These are phyloP conservation scores for Amanita rimosa DNA, from an alignment of 768 basidiomycete genomes.

Conservation along the genomic window DNA sequence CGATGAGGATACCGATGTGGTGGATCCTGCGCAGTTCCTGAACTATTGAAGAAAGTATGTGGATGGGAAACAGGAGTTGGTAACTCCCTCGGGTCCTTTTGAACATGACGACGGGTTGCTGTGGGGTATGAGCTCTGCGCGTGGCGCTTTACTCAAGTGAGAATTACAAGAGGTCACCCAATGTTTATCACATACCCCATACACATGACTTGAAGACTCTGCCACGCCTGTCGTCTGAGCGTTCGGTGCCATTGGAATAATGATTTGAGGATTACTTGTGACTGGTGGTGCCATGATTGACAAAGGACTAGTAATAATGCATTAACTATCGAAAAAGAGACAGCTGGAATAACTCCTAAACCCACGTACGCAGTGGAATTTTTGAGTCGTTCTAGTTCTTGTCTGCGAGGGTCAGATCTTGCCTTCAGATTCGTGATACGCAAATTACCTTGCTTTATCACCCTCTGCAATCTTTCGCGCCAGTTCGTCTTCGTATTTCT, in stretches of 20 bases:
- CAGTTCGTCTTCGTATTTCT: slow-evolving; percentile 15
- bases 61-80: neutral
- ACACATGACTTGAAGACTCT: neutral
- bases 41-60: neutral
- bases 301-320: neutral
- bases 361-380: neutral
- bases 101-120: neutral
- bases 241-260: neutral
- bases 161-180: neutral
- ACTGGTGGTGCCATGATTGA: neutral
- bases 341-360: neutral
- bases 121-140: neutral
- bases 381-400: slow-evolving; percentile 1
- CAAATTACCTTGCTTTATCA: slow-evolving; percentile 28
- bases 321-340: neutral
- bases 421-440: neutral
- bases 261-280: neutral
- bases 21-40: neutral
- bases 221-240: neutral
- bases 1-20: neutral
- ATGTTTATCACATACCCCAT: neutral
- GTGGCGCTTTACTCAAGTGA: neutral
- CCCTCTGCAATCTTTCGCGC: slow-evolving; percentile 28
- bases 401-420: slow-evolving; percentile 1
- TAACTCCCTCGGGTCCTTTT: neutral